These are phyloP conservation scores for Phytophthora brassicae DNA, from an alignment of 352 stramenopile species.

Conservation along the genomic window DNA sequence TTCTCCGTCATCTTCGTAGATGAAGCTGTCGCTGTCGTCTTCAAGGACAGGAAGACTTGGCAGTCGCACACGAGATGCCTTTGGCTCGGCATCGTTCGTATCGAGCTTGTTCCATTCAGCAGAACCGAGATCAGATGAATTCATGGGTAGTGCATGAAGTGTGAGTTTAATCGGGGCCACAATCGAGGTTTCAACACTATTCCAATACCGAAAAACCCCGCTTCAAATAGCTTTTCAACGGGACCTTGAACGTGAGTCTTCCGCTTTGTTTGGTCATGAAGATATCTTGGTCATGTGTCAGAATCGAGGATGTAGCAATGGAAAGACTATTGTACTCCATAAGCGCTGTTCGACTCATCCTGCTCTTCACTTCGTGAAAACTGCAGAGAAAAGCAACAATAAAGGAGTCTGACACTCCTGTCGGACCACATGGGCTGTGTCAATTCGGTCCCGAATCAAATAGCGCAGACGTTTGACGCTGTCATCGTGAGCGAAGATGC, in stretches of 20 bases:
- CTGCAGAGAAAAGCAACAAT: conserved; percentile 8
- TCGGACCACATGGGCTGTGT: conserved; percentile 56
- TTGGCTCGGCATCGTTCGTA: conserved; percentile 20
- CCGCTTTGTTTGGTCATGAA: background rate
- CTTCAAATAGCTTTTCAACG: conserved; percentile 25
- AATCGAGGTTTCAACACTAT: conserved; percentile 22
- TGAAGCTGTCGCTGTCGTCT: conserved; percentile 33
- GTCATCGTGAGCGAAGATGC: conserved; percentile 37
- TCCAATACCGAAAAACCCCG: background rate
- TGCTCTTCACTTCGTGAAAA: conserved; percentile 25
- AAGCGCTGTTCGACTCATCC: background rate
- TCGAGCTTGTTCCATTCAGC: conserved; percentile 2
- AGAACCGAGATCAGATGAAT: conserved; percentile 15
- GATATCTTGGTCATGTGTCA: conserved; percentile 16
- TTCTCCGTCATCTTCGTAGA: conserved; percentile 35
- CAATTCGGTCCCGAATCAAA: conserved; percentile 57
- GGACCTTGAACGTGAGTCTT: too few species aligned
- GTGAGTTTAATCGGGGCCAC: too few species aligned
- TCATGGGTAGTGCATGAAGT: conserved; percentile 19
- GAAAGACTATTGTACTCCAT: conserved; percentile 11
- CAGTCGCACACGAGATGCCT: conserved; percentile 11
- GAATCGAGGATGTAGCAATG: conserved; percentile 20
- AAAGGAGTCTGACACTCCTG: background rate
- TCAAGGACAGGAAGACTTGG: conserved; percentile 29
- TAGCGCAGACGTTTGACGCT: conserved; percentile 46